Evolutionary conservation across 1,284 basidiomycete species (phyloP), one percentile per base, ranked within the genome.

Genomic region (Sporisorium exsertum): DNA sequence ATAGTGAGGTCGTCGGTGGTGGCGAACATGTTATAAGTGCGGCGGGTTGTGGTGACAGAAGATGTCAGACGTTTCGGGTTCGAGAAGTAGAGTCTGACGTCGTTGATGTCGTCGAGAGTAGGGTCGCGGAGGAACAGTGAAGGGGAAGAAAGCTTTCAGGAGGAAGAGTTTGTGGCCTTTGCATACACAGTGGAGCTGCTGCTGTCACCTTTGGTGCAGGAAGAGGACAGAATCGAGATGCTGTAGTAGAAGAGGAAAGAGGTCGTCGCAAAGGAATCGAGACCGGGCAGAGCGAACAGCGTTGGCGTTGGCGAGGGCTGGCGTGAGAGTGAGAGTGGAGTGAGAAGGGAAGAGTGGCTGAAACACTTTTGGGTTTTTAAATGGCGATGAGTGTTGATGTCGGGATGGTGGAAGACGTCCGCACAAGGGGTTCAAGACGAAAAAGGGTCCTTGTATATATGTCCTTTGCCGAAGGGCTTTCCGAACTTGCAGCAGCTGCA

Each of bases 1-100:
- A 58, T 22, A 18, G 35, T 12, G 47, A 65, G 59, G 42, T 65
- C 63, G 29, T 66, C 59, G 29, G 64, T 55, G 32, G 58, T 62
- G 29, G 69, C 56, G 27, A 65, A 54, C 68, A 70, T 70, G 29
- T 12, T 32, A 37, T n/a, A 22, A 13, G 4, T 1, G 12, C n/a
- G 10, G 24, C 15, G 15, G n/a, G n/a, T 20, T n/a, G 47, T 8
- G 47, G 5, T 49, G n/a, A n/a, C n/a, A n/a, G n/a, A n/a, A n/a
- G n/a, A n/a, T n/a, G n/a, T n/a, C n/a, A n/a, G n/a, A n/a, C n/a
- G n/a, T n/a, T n/a, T n/a, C n/a, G n/a, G n/a, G n/a, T n/a, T n/a
- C n/a, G n/a, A n/a, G n/a, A n/a, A n/a, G n/a, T n/a, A n/a, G n/a
- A n/a, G n/a, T n/a, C n/a, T n/a, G n/a, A n/a, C n/a, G n/a, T n/a